Base-by-base conservation (phyloP, 2,329 filamentous ascomycete genomes). In the Penicillium paneum region DNA sequence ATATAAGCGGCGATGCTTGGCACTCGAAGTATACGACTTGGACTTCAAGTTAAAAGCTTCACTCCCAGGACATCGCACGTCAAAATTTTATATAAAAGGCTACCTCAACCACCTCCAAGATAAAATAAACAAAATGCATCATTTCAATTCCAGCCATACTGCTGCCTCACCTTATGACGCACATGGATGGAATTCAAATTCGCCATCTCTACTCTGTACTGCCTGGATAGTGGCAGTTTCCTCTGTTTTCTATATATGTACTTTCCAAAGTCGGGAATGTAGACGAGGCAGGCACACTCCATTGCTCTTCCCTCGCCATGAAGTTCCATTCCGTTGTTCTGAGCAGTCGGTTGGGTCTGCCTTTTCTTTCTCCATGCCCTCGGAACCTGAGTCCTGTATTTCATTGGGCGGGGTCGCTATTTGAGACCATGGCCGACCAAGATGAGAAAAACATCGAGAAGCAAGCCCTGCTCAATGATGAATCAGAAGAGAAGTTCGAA, bases 141-240 rank as follows among this genome's bases (percentile, higher is more conserved):
- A 56, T 61, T 60, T 45, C n/a, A 57, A 64, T 64, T 29, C 46
- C 55, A 58, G 53, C 62, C 55, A 52, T 60, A 26, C 36, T 39
- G 34, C 46, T 49, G 15, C 47, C 38, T 43, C 15, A 42, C n/a
- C 47, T 55, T 54, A 64, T 62, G 61, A 64, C 58, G 56, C 62
- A 64, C 58, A 60, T 62, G 54, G 61, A 62, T 62, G 48, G 41
- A 50, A 61, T 64, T 61, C 54, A 57, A 64, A 62, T 64, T 43
- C 55, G 49, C 43, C 34, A 40, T 49, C 12, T 42, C 51, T 42
- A 43, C 47, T 42, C 52, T 52, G 52, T 56, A 24, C 36, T 42
- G 29, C 17, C 34, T 29, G 21, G 11, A 45, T 29, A 43, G 19
- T 29, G 24, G 31, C 21, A 50, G 19, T 29, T 45, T 50, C 48